Base-by-base conservation (phyloP, 345 rosid genomes). In the Excoecaria cochinchinensis region DNA sequence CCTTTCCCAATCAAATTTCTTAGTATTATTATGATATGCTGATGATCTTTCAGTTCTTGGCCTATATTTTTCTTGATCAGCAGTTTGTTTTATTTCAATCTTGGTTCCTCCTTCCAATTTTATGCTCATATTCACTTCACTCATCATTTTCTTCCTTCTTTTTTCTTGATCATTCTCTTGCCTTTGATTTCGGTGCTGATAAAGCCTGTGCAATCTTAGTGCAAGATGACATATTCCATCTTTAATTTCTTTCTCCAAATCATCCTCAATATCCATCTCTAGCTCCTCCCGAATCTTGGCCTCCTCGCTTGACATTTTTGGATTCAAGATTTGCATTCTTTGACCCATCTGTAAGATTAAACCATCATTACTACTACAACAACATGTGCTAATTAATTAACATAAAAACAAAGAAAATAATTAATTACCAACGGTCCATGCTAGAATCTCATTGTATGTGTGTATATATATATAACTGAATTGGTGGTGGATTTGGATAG, bases 231-330 rank as follows among this genome's bases (percentile, higher is more conserved):
- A 89, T 8, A 92, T 91, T 61, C 87, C 92, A 52, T 85, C 95
- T 68, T 91, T 94, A 61, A 94, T 86, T 72, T 90, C 97, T 51
- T 86, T 89, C 85, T 94, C 98, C 84, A 94, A 80, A 72, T 85
- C 82, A 66, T 77, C 87, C 68, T 94, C 97, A 6, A 89, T 86
- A 8, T 91, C 94, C 71, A 42, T 77, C 71, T 91, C 97, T 4
- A 91, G 91, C 86, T 94, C 92, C 0, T 81, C 82, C 1, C 91
- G 82, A n/a, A 91, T 86, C 84, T 84, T 87, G 76, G 74, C 57
- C 78, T 91, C 97, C 79, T 90, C 87, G 62, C 76, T 82, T 1
- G 85, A 76, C 80, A 81, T 77, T 15, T 6, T 31, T 31, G 31
- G 31, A 31, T 31, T 31, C 31, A 31, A 31, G 31, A 31, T 31